Conservation (phyloP, 495 filamentous ascomycete species). For the Xanthoparmelia taractica region DNA sequence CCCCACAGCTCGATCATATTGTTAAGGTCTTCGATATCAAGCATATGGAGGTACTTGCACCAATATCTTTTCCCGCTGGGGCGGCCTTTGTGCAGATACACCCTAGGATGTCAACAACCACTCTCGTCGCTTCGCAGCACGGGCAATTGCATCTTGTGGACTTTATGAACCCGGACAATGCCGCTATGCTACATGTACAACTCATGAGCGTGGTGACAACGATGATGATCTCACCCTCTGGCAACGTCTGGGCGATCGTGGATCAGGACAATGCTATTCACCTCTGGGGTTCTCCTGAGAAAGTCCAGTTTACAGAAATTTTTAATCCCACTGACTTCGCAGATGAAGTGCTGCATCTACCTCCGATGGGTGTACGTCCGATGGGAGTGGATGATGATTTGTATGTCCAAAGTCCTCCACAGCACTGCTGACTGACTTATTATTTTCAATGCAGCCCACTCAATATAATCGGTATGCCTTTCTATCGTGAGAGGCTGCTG, state of each 20-base stretch:
- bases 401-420: constrained; percentile 37
- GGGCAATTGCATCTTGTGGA: constrained; percentile 93
- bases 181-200: constrained; percentile 81
- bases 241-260: constrained; percentile 75
- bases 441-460: constrained; percentile 50
- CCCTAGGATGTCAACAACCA: constrained; percentile 85
- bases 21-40: constrained; percentile 94
- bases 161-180: constrained; percentile 85
- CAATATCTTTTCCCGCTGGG: constrained; percentile 84
- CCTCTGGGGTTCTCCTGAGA: constrained; percentile 85
- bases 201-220: constrained; percentile 60
- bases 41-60: constrained; percentile 71
- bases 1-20: constrained; percentile 68
- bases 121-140: constrained; percentile 78
- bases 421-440: constrained; percentile 11
- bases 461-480: constrained; percentile 83
- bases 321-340: constrained; percentile 70
- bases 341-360: constrained; percentile 47
- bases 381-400: constrained; percentile 65
- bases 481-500: constrained; percentile 77
- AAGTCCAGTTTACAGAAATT: constrained; percentile 83
- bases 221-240: constrained; percentile 82
- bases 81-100: constrained; percentile 94
- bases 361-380: constrained; percentile 31
- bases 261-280: constrained; percentile 73